Conservation (phyloP, 306 rosid species). For the Crataegus laevigata region DNA sequence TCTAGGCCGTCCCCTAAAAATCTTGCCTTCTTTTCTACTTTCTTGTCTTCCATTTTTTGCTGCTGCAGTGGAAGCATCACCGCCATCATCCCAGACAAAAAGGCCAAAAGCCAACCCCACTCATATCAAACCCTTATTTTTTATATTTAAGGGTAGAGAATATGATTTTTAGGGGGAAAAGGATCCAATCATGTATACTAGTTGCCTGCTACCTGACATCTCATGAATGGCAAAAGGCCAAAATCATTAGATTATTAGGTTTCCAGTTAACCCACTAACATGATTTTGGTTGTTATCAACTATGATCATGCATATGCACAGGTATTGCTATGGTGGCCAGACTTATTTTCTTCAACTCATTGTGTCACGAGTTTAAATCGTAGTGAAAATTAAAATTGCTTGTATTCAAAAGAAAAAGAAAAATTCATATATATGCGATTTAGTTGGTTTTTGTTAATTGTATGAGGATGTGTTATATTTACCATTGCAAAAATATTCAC, state of each 20-base stretch:
- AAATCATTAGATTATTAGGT: neutral
- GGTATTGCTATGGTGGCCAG: neutral
- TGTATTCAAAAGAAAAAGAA: neutral
- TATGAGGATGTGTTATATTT: neutral
- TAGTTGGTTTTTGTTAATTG: neutral
- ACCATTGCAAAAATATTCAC: neutral
- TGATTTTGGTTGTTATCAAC: neutral
- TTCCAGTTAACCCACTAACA: neutral
- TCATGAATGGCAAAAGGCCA: neutral
- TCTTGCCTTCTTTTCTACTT: neutral
- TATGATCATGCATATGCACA: neutral
- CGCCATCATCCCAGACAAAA: conserved; percentile 21
- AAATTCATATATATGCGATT: neutral
- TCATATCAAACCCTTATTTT: neutral
- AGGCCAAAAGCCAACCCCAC: conserved; percentile 5
- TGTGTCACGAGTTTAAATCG: too few relatives aligned
- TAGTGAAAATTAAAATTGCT: too few relatives aligned
- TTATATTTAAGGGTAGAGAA: neutral
- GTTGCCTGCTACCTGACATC: neutral
- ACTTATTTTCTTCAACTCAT: neutral
- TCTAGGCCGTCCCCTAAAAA: conserved; percentile 29
- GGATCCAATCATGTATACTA: neutral
- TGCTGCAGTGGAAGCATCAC: conserved; percentile 29
- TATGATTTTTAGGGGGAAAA: neutral
- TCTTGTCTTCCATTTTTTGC: conserved; percentile 12